Evolutionary conservation across 1,139 yeast genomes (phyloP), one percentile per base, ranked within the genome.

Genomic region (Debaryomycetaceae sp.): DNA sequence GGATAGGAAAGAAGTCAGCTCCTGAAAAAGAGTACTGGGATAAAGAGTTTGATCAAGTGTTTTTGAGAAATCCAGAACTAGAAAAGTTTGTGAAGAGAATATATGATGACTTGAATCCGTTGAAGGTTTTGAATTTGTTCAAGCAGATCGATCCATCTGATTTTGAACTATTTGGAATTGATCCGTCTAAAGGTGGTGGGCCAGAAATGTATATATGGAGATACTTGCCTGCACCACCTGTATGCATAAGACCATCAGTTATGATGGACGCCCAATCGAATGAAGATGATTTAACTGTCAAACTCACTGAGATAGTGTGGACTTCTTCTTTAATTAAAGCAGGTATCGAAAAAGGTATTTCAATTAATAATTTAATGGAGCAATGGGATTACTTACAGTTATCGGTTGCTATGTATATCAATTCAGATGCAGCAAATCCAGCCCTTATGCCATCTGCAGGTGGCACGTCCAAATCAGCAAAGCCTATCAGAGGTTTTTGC

Each of bases 181-280:
- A 92, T 58, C 79, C 97, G 1, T 74, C 87, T 4, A 75, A 81
- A 49, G 88, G 91, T 29, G 97, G 98, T 31, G 76, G 98, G 49
- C 98, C 98, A 2, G 98, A 92, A 63, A 88, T 86, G 78, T 92
- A 91, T 61, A 79, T 94, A 35, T 94, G 98, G 99, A 78, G 96
- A 55, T 94, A 91, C 59, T 74, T 94, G 40, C 98, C 98, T 0
- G 98, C 98, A 0, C 98, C 99, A 1, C 99, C 99, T 0, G 97
- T 94, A 17, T 94, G 98, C 73, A 92, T 94, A 41, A 80, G 99
- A 52, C 99, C 99, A 1, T 91, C 98, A 5, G 98, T 94, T 29
- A 74, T 81, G 73, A 88, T 88, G 89, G 94, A 88, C 59, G 95
- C 92, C 43, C 88, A 91, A 34, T 84, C 95, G 30, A 94, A 94